Conservation (phyloP, 2,329 filamentous ascomycete species). For the Ophiobolus disseminans region DNA sequence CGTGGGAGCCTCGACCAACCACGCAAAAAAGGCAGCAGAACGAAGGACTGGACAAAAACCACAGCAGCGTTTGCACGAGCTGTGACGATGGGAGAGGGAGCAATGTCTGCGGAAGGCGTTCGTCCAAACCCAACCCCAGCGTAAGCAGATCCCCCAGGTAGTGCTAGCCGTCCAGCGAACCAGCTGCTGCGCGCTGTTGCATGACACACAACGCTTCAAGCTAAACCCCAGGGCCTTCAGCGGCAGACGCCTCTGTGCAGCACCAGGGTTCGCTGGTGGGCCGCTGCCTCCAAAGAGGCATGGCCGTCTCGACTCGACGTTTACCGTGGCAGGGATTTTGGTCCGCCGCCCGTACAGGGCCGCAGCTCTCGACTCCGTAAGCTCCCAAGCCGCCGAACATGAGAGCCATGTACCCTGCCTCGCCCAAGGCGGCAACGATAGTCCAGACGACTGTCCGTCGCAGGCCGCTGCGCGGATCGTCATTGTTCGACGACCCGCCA, state of each 20-base stretch:
- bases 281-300: slow-evolving; percentile 16
- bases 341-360: slow-evolving; percentile 19
- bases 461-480: slow-evolving; percentile 14
- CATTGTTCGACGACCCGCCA: slow-evolving; percentile 16
- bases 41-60: slow-evolving; percentile 6
- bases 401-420: slow-evolving; percentile 13
- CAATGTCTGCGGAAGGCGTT: slow-evolving; percentile 1
- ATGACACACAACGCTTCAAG: slow-evolving; percentile 39
- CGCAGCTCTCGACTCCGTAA: slow-evolving; percentile 18
- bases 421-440: slow-evolving; percentile 24
- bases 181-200: slow-evolving; percentile 32
- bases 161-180: slow-evolving; percentile 35
- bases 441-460: slow-evolving; percentile 5
- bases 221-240: slow-evolving; percentile 22
- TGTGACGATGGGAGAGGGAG: slow-evolving; percentile 18
- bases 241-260: slow-evolving; percentile 23
- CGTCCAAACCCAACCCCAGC: slow-evolving; percentile 11
- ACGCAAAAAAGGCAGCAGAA: slow-evolving; percentile 9
- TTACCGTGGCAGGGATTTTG: slow-evolving; percentile 30
- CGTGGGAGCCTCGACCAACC: too few relatives aligned
- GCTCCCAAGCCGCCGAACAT: slow-evolving; percentile 13
- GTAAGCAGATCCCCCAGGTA: slow-evolving; percentile 41
- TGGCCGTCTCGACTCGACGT: slow-evolving; percentile 21
- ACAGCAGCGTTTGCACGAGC: slow-evolving; percentile 18
- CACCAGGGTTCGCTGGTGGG: slow-evolving; percentile 27